Evolutionary conservation across 441 rosid species (phyloP), one percentile per base, ranked within the genome.

Genomic region (Hypseocharis bilobata): DNA sequence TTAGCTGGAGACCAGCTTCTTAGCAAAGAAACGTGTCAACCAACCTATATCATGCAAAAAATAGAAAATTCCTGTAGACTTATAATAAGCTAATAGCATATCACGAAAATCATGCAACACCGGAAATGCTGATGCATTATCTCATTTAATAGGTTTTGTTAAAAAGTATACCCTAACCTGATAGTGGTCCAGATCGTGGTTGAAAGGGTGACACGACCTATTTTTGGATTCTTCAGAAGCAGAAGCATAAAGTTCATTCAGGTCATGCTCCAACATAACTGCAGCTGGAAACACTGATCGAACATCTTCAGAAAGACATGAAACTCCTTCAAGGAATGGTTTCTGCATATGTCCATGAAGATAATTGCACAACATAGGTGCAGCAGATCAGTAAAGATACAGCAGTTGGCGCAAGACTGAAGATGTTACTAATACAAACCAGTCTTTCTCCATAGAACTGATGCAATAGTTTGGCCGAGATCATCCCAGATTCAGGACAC

Each of bases 271-370:
- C 78, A 94, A 74, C 70, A 73, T 71, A 81, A 81, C 72, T 63
- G 99, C 96, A 77, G 89, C 92, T 30, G 96, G 76, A 80, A 94
- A 89, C 72, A 94, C 94, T 13, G 80, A 81, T 78, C 84, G 83
- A 72, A 74, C 88, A 79, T 91, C 97, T 78, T 85, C 87, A 38
- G 96, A 85, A 69, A 89, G 84, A 78, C 86, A 83, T 66, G 92
- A 86, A 69, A 85, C 77, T 65, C 78, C 88, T 70, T 78, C 68
- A 14, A 94, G 87, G 82, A 86, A 94, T 56, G 94, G 89, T 68
- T 67, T 80, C 99, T 94, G 79, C 72, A 80, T 65, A 75, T 73
- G 27, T 28, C 60, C 60, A 56, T 29, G 6, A 71, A 70, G 71
- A 16, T 45, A 54, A 64, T 72, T 29, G 56, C 54, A 2, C 38